phyloP scores from a whole-genome alignment of 2,329 filamentous ascomycete species.

The Magnaporthales sp. region DNA sequence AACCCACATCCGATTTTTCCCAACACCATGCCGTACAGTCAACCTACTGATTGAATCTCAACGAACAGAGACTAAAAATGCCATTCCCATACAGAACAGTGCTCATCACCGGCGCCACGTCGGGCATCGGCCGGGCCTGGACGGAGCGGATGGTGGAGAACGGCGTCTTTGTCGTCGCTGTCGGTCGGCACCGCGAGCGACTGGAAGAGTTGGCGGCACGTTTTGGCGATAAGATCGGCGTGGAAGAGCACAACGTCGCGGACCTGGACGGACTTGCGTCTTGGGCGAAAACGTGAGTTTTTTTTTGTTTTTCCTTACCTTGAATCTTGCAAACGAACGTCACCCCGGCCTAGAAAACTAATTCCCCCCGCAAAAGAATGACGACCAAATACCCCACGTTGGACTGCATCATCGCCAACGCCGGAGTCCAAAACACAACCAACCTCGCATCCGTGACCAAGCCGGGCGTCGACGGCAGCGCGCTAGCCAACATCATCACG shows the following conservation, averaged over 20 bases:
- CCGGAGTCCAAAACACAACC: constrained; percentile 41
- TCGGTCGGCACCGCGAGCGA: constrained; percentile 40
- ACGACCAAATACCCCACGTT: constrained; percentile 34
- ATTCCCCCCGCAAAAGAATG: constrained; percentile 17
- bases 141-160: constrained; percentile 30
- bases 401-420: constrained; percentile 49
- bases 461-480: constrained; percentile 23
- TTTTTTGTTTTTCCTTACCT: neutral
- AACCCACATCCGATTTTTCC: no score
- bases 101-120: constrained; percentile 45
- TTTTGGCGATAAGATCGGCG: constrained; percentile 32
- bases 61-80: no score
- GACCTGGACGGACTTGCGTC: constrained; percentile 29
- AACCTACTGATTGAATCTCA: no score
- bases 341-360: neutral
- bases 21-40: no score
- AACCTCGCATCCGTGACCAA: constrained; percentile 32
- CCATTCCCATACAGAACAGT: constrained; percentile 45
- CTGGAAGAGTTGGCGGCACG: constrained; percentile 37
- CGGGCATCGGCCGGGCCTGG: constrained; percentile 42
- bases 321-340: neutral
- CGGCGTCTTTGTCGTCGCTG: constrained; percentile 43
- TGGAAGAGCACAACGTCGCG: constrained; percentile 36
- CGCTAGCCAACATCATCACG: constrained; percentile 23
- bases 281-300: constrained; percentile 29